These are phyloP conservation scores for Aphanocladium album DNA, from an alignment of 2,329 filamentous ascomycete species.

Conservation along the genomic window DNA sequence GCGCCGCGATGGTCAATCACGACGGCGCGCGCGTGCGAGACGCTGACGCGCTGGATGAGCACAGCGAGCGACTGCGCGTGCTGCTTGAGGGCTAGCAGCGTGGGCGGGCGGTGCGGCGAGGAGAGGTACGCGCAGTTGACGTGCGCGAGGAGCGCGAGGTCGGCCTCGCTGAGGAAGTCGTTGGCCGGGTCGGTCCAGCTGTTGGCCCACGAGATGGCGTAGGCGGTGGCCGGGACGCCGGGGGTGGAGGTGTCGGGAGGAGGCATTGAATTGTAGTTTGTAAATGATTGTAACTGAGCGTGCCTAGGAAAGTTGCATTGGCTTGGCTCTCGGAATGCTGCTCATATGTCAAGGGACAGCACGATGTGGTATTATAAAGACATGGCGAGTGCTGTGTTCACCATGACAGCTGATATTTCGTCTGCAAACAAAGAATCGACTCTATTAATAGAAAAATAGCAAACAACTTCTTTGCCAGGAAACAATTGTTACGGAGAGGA, in stretches of 20 bases:
- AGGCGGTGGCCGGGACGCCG: constrained; percentile 22
- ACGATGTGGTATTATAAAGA: background rate
- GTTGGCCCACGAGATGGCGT: constrained; percentile 24
- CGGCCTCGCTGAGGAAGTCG: constrained; percentile 18
- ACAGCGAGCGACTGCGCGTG: constrained; percentile 53
- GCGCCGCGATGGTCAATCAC: constrained; percentile 12
- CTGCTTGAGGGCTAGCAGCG: constrained; percentile 53
- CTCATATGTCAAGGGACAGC: background rate
- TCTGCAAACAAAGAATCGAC: background rate
- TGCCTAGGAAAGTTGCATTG: background rate
- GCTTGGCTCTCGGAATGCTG: background rate
- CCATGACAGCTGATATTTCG: background rate
- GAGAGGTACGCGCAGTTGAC: constrained; percentile 56
- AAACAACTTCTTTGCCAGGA: background rate
- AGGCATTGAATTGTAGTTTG: background rate
- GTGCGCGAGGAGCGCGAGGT: constrained; percentile 29
- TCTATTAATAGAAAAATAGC: background rate
- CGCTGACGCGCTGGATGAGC: constrained; percentile 45
- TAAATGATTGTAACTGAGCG: background rate
- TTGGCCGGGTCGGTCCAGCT: constrained; percentile 20
- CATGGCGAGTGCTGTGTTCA: background rate
- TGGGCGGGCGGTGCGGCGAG: constrained; percentile 47
- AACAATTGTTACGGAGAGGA: background rate
- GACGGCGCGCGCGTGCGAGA: constrained; percentile 27
- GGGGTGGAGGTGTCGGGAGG: background rate